Conservation (phyloP, 1,284 basidiomycete species). For the Farysia itapuensis region DNA sequence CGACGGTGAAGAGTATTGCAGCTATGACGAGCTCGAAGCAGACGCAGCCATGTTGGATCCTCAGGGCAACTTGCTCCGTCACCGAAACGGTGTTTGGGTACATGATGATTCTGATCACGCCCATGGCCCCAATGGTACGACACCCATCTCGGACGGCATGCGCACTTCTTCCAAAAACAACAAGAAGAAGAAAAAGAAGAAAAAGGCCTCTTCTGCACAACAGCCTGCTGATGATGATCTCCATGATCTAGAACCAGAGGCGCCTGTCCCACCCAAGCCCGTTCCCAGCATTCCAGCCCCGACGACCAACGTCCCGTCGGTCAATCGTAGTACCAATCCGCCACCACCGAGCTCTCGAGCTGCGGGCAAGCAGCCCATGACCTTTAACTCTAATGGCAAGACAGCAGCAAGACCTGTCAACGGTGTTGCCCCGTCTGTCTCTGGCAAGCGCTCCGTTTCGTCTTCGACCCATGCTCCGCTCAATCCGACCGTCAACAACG, state of each 20-base stretch:
- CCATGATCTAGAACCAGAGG: slow-evolving; percentile 60
- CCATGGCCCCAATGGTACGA: slow-evolving; percentile 14
- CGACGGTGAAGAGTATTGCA: slow-evolving; percentile 53
- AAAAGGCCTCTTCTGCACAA: slow-evolving; percentile 53
- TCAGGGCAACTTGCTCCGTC: slow-evolving; percentile 19
- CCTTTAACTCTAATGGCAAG: slow-evolving; percentile 43
- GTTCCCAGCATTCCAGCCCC: slow-evolving; percentile 48
- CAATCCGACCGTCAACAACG: slow-evolving; percentile 16
- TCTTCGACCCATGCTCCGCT: slow-evolving; percentile 31
- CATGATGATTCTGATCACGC: slow-evolving; percentile 20
- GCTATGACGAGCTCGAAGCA: slow-evolving; percentile 50
- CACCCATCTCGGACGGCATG: slow-evolving; percentile 7
- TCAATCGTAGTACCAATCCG: slow-evolving; percentile 51
- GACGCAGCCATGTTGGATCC: slow-evolving; percentile 35
- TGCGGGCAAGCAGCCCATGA: slow-evolving; percentile 76
- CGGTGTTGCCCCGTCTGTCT: slow-evolving; percentile 60
- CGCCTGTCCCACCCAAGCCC: slow-evolving; percentile 56
- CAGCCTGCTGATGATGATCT: slow-evolving; percentile 53
- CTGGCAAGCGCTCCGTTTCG: slow-evolving; percentile 64
- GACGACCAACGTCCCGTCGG: slow-evolving; percentile 59
- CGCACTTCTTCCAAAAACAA: slow-evolving; percentile 62
- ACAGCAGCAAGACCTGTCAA: slow-evolving; percentile 55
- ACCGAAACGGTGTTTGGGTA: slow-evolving; percentile 30
- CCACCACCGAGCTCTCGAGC: slow-evolving; percentile 68
- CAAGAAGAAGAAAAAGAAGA: slow-evolving; percentile 64